Evolutionary conservation across 768 basidiomycete species (phyloP).

Genomic region (Mycena galericulata): DNA sequence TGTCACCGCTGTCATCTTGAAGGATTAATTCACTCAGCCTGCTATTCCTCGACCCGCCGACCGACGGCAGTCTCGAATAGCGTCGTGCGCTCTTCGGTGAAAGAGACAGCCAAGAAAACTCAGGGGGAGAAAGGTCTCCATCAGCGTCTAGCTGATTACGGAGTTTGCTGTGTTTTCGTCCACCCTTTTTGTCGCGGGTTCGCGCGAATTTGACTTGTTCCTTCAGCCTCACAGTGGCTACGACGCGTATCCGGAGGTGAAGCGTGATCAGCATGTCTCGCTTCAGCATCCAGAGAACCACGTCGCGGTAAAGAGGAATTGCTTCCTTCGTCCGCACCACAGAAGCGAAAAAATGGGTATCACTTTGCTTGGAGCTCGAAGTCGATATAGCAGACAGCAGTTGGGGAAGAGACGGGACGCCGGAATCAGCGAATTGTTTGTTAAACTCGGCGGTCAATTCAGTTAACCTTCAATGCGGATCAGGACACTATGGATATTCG

Average conservation of each 20-base stretch:
- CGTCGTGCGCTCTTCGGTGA: constrained; percentile 66
- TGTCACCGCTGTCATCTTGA: constrained; percentile 43
- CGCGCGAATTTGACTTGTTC: constrained; percentile 64
- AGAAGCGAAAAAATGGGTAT: constrained; percentile 84
- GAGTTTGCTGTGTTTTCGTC: constrained; percentile 33
- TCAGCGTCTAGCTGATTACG: constrained; percentile 36
- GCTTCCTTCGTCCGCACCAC: constrained; percentile 78
- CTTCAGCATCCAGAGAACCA: constrained; percentile 92
- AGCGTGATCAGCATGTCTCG: constrained; percentile 87
- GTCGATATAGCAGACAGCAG: constrained; percentile 83
- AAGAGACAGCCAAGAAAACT: constrained; percentile 62
- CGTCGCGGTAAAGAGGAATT: constrained; percentile 80
- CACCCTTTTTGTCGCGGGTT: constrained; percentile 46
- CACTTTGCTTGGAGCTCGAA: constrained; percentile 69
- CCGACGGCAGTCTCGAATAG: constrained; percentile 58
- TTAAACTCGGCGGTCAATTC: constrained; percentile 71
- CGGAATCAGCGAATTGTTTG: constrained; percentile 65
- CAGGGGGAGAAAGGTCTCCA: constrained; percentile 36
- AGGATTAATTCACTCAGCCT: constrained; percentile 55
- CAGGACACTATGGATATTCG: constrained; percentile 13
- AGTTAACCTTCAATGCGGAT: constrained; percentile 55
- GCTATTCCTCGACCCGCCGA: constrained; percentile 58
- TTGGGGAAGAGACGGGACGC: constrained; percentile 76
- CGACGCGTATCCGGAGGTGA: constrained; percentile 87
- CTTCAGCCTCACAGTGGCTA: constrained; percentile 84